Evolutionary conservation across 2,329 filamentous ascomycete genomes (phyloP).

Genomic region (Tolypocladium ophioglossoides): DNA sequence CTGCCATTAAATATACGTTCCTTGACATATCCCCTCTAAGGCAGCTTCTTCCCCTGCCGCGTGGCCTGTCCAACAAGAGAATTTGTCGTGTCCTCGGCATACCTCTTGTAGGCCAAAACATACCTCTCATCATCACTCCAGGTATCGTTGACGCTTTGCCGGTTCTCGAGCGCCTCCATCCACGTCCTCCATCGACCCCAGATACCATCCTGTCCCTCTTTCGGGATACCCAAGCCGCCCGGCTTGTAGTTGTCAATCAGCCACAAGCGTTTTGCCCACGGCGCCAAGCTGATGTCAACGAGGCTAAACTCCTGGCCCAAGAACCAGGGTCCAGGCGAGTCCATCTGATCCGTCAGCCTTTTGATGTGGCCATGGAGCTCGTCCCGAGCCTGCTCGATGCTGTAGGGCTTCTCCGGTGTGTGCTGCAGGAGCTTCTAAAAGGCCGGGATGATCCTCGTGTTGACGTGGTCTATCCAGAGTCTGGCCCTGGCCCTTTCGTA

Average conservation of each 20-base stretch:
- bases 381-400: constrained; percentile 40
- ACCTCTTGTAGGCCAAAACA: constrained; percentile 55
- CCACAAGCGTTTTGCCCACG: constrained; percentile 64
- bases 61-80: constrained; percentile 52
- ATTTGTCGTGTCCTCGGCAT: constrained; percentile 54
- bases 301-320: constrained; percentile 51
- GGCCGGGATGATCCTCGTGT: constrained; percentile 52
- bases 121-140: constrained; percentile 59
- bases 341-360: constrained; percentile 52
- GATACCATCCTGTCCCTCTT: constrained; percentile 40
- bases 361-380: constrained; percentile 50
- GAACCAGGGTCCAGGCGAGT: constrained; percentile 50
- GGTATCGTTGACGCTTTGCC: constrained; percentile 56
- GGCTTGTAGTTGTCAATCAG: constrained; percentile 66
- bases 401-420: constrained; percentile 35
- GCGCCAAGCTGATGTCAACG: constrained; percentile 61
- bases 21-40: constrained; percentile 14
- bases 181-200: constrained; percentile 60
- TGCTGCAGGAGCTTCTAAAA: constrained; percentile 56
- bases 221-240: constrained; percentile 37
- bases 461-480: constrained; percentile 67
- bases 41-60: constrained; percentile 50
- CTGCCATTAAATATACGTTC: too few relatives aligned
- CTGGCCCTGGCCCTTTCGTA: constrained; percentile 56
- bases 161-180: constrained; percentile 45